Percentiles rank a stretch among this genome's conserved stretches.
Conservation (phyloP, 768 basidiomycete genomes). For the Royoungia palumana region DNA sequence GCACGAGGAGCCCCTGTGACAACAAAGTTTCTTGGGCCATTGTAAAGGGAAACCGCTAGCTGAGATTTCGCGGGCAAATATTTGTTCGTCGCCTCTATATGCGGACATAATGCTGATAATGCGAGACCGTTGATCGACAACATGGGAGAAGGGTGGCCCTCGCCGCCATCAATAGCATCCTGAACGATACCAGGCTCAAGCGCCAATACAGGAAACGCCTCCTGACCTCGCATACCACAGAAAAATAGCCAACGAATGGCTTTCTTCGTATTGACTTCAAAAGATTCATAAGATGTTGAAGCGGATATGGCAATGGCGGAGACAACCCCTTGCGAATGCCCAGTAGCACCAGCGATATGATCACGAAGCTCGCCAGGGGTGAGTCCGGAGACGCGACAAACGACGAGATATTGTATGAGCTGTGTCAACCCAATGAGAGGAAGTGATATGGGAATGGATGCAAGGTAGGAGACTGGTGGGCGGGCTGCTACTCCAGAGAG, state of each 20-base stretch:
- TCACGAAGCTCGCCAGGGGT: slow-evolving; percentile 78
- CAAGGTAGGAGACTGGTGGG: slow-evolving; percentile 82
- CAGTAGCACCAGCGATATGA: slow-evolving; percentile 82
- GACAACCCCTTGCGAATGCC: slow-evolving; percentile 96
- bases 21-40: slow-evolving; percentile 87
- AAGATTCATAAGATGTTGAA: slow-evolving; percentile 71
- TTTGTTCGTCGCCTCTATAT: slow-evolving; percentile 84
- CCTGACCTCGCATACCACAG: slow-evolving; percentile 88
- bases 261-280: slow-evolving; percentile 72
- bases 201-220: slow-evolving; percentile 89
- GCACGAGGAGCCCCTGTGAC: slow-evolving; percentile 89
- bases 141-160: slow-evolving; percentile 94
- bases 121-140: slow-evolving; percentile 81
- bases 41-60: slow-evolving; percentile 85
- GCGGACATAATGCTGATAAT: slow-evolving; percentile 71
- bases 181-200: slow-evolving; percentile 85
- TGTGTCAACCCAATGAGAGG: slow-evolving; percentile 97
- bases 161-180: slow-evolving; percentile 87
- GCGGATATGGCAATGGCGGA: slow-evolving; percentile 89
- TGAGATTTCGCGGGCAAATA: slow-evolving; percentile 78
- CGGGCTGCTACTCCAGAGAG: slow-evolving; percentile 65
- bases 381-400: slow-evolving; percentile 70
- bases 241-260: slow-evolving; percentile 92
- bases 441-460: slow-evolving; percentile 89
- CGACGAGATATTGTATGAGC: slow-evolving; percentile 85